Evolutionary conservation across 768 basidiomycete genomes (phyloP).

Genomic region (Kwoniella pini): DNA sequence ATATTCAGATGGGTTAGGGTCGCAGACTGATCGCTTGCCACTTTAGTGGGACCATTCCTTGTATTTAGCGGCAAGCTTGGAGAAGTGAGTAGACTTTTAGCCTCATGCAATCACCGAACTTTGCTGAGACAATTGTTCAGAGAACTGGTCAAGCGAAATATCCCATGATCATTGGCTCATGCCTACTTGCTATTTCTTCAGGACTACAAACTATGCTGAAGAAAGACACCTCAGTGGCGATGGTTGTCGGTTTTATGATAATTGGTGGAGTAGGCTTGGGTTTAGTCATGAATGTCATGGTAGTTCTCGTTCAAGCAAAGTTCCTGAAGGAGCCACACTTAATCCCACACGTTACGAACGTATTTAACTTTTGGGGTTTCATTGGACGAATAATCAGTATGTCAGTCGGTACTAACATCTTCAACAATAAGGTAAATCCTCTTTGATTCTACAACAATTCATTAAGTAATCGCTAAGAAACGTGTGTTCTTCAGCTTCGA

Average conservation of each 20-base stretch:
- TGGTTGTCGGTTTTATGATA: conserved; percentile 33
- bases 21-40: neutral
- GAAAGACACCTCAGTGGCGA: conserved; percentile 4
- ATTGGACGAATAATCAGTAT: conserved; percentile 36
- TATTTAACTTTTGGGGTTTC: conserved; percentile 28
- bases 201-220: conserved; percentile 34
- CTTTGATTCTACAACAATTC: no score
- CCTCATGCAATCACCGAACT: neutral
- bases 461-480: no score
- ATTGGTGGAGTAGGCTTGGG: conserved; percentile 39
- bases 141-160: conserved; percentile 32
- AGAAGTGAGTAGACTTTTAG: conserved; percentile 12
- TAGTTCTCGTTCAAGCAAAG: conserved; percentile 30
- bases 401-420: conserved; percentile 39
- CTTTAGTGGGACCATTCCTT: conserved; percentile 22
- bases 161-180: conserved; percentile 22
- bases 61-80: conserved; percentile 25
- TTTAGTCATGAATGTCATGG: conserved; percentile 33
- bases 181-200: conserved; percentile 21
- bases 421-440: conserved; percentile 38
- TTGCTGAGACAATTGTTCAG: no score
- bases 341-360: conserved; percentile 22
- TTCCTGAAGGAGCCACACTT: conserved; percentile 24
- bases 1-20: no score
- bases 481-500: conserved; percentile 16